Evolutionary conservation across 768 basidiomycete species (phyloP).

Genomic region (Hortiboletus flavorubellus): DNA sequence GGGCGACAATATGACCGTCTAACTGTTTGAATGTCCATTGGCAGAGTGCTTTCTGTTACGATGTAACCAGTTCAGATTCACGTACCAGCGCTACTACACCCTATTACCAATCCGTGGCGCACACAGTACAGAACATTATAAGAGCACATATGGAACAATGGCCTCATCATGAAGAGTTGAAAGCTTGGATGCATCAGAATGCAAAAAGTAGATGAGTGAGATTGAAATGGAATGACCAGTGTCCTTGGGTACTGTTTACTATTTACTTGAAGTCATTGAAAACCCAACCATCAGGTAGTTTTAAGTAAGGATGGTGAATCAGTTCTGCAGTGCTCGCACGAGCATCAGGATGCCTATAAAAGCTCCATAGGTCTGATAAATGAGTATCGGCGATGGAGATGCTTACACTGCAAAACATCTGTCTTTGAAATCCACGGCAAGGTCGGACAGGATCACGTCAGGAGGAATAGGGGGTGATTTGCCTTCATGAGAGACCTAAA

Average conservation of each 20-base stretch:
- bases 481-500: slow-evolving; percentile 79
- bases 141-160: slow-evolving; percentile 31
- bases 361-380: not conserved
- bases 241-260: slow-evolving; percentile 16
- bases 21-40: not conserved
- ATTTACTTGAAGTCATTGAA: slow-evolving; percentile 53
- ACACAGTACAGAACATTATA: slow-evolving; percentile 33
- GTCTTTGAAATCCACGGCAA: slow-evolving; percentile 81
- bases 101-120: slow-evolving; percentile 26
- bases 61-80: slow-evolving; percentile 18
- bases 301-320: slow-evolving; percentile 74
- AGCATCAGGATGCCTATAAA: slow-evolving; percentile 71
- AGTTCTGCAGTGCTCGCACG: slow-evolving; percentile 79
- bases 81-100: slow-evolving; percentile 32
- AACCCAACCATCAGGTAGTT: slow-evolving; percentile 67
- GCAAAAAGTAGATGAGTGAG: slow-evolving; percentile 26
- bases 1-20: not conserved
- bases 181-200: slow-evolving; percentile 23
- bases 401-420: slow-evolving; percentile 88
- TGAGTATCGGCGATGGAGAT: not conserved
- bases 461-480: slow-evolving; percentile 87
- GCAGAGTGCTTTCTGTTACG: not conserved
- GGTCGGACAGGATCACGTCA: slow-evolving; percentile 68
- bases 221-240: slow-evolving; percentile 15
- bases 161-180: slow-evolving; percentile 12